Evolutionary conservation across 805 yeast genomes (phyloP), one percentile per base, ranked within the genome.

Genomic region (Ogataea dorogensis): DNA sequence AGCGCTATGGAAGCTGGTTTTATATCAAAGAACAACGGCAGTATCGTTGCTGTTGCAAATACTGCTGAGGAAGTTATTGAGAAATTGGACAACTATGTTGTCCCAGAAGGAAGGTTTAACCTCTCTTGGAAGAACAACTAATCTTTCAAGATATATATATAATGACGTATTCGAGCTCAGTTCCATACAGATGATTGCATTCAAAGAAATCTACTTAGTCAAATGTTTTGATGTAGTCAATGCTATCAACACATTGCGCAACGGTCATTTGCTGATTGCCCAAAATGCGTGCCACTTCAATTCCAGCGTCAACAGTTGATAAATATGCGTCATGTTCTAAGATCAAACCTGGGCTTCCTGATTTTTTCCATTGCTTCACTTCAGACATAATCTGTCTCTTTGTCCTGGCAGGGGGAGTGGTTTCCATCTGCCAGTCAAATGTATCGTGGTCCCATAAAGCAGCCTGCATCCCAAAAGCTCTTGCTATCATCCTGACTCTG

Each of bases 391-490:
- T 77, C 26, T 73, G 73, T 2, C 56, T 54, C 36, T 74, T 77
- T 1, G 77, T 68, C 46, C 73, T 71, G 10, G 42, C 44, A 4
- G 56, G 52, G 14, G 73, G 68, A 15, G 67, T 67, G 2, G 70
- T 67, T 24, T 75, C 67, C 54, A 88, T 62, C 56, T 77, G 77
- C 98, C 98, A 91, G 60, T 91, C 98, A 62, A 81, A 80, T 0
- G 96, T 77, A 60, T 91, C 98, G 51, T 73, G 76, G 55, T 87
- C 93, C 98, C 98, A 91, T 21, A 91, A 61, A 17, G 84, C 96
- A 4, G 85, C 77, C 51, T 81, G 87, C 71, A 91, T 73, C 0
- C 96, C 96, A 59, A 91, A 83, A 60, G 81, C 85, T 35, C 89
- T 67, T 11, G 86, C 73, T 36, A 91, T 85, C 2, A 79, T 64